Evolutionary conservation across 176 grass and related monocot species (phyloP).

Genomic region (Cymbopogon citratus): DNA sequence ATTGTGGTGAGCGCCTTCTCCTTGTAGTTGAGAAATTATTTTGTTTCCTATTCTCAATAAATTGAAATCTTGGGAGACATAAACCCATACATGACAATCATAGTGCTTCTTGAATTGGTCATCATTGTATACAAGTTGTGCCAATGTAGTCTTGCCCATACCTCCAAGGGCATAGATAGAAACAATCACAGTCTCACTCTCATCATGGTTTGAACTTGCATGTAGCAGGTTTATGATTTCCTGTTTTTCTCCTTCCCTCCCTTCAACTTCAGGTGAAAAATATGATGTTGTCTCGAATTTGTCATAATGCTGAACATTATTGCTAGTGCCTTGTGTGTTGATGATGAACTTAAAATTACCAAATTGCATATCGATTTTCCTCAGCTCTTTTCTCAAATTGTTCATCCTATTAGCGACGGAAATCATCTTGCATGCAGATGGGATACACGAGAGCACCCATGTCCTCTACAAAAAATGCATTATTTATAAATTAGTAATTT

Average conservation of each 20-base stretch:
- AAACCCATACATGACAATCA: neutral
- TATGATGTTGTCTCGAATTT: neutral
- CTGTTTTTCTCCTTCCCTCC: neutral
- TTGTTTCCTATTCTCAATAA: neutral
- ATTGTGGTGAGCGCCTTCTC: neutral
- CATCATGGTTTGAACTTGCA: too few species aligned
- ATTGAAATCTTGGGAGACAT: neutral
- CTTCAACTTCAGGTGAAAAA: neutral
- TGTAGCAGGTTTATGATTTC: neutral
- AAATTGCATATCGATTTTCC: neutral
- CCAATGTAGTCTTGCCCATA: neutral
- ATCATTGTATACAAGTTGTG: neutral
- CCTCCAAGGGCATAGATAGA: too few species aligned
- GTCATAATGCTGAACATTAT: neutral
- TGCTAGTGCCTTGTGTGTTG: neutral
- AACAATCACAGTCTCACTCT: too few species aligned
- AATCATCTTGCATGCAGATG: neutral
- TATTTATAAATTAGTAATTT: too few species aligned
- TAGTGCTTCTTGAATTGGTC: neutral
- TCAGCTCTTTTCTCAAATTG: neutral
- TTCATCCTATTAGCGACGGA: neutral
- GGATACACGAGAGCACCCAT: neutral
- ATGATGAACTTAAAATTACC: neutral
- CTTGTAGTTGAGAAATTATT: neutral
- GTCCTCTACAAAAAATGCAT: too few species aligned